Evolutionary conservation across 805 yeast species (phyloP), one percentile per base, ranked within the genome.

Genomic region (Schizosaccharomyces osmophilus): DNA sequence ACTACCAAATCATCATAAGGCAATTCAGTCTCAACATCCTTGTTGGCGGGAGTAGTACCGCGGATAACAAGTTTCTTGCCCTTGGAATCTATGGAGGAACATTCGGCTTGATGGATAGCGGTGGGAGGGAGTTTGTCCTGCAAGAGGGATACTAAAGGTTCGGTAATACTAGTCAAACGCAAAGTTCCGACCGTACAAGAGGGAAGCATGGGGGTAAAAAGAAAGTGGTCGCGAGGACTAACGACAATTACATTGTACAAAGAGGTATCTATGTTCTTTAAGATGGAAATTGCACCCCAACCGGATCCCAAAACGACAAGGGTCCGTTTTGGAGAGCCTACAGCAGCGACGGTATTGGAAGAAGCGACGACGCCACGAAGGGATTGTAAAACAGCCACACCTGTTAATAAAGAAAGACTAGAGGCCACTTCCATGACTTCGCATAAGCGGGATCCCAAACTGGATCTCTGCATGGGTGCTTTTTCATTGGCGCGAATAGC

Each of bases 151-250:
- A 95, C 81, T 62, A 90, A 87, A 41, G 97, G 95, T 72, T 89
- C 97, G 73, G 87, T 84, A 70, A 89, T 89, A 29, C 97, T 89
- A 72, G 93, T 86, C 67, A 72, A 75, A 69, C 87, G 95, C 67
- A 78, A 78, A 60, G 95, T 86, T 65, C 97, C 97, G 51, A 95
- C 88, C 62, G 97, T 95, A 67, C 90, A 85, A 29, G 95, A 86
- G 59, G 97, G 97, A 67, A 89, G 78, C 71, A 89, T 76, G n/a
- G 97, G 97, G 62, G 97, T 89, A 79, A 90, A 89, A 68, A 89
- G 77, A 75, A 89, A 67, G 77, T 87, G 89, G 77, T 89, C 90
- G 76, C 97, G 82, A 65, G 97, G 97, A 51, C 95, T 86, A 59
- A 89, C 85, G 62, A 89, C 82, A 59, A 87, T 81, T 60, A 89